Conservation (phyloP, 768 basidiomycete species). For the Hygrocybe coccinea region DNA sequence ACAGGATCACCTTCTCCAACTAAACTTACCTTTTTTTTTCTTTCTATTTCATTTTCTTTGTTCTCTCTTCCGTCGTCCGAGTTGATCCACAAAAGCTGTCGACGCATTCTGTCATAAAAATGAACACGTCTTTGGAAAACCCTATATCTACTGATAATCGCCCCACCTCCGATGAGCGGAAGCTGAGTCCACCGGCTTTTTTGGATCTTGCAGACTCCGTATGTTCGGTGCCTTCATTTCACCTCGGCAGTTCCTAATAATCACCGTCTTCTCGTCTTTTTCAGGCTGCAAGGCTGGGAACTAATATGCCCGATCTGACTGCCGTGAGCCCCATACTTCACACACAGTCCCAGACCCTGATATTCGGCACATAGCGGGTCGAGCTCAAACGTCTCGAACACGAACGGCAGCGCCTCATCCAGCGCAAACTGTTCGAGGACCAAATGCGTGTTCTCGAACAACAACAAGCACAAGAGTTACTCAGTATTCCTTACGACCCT, state of each 20-base stretch:
- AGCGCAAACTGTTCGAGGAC: conserved; percentile 90
- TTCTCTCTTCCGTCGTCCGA: too few relatives aligned
- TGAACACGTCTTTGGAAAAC: conserved; percentile 68
- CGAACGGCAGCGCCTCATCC: conserved; percentile 80
- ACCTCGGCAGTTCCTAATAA: conserved; percentile 14
- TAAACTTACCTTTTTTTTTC: conserved; percentile 52
- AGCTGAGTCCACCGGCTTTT: conserved; percentile 88
- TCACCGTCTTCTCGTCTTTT: conserved; percentile 16
- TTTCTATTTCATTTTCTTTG: conserved; percentile 44
- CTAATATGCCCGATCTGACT: conserved; percentile 82
- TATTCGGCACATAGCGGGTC: conserved; percentile 56
- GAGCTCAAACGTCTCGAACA: conserved; percentile 90
- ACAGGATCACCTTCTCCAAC: conserved; percentile 59
- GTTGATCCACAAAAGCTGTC: conserved; percentile 52
- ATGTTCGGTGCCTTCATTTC: conserved; percentile 32
- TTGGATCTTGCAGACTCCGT: conserved; percentile 92
- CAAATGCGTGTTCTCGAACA: conserved; percentile 93
- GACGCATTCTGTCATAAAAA: conserved; percentile 44
- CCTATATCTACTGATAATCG: conserved; percentile 73
- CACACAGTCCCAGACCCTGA: conserved; percentile 4
- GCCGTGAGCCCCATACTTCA: conserved; percentile 51
- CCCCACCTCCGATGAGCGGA: conserved; percentile 61
- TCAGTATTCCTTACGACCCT: conserved; percentile 67
- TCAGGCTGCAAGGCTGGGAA: conserved; percentile 77
- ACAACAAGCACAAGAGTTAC: conserved; percentile 82